Evolutionary conservation across 352 stramenopile species (phyloP).

Genomic region (Globisporangium irregulare): DNA sequence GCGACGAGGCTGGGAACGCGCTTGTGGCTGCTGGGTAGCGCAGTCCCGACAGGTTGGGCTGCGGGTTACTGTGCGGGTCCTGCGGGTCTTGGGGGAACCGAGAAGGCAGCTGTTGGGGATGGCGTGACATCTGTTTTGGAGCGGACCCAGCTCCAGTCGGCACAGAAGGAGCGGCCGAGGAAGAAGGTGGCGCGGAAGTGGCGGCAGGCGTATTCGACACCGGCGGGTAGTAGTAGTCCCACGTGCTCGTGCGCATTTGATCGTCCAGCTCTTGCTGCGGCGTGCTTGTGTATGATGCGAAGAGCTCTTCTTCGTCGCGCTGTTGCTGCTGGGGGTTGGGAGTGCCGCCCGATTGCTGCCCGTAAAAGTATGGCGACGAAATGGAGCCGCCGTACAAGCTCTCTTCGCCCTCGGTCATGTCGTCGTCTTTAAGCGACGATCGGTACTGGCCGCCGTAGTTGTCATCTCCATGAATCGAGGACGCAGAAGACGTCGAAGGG

Average conservation of each 20-base stretch:
- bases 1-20: slow-evolving; percentile 16
- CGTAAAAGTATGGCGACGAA: slow-evolving; percentile 21
- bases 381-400: slow-evolving; percentile 20
- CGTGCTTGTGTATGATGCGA: slow-evolving; percentile 34
- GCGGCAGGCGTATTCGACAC: slow-evolving; percentile 3
- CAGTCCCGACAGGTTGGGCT: slow-evolving; percentile 6
- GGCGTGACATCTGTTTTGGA: slow-evolving; percentile 10
- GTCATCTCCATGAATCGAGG: slow-evolving; percentile 11
- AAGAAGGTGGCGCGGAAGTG: background rate
- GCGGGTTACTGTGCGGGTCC: background rate
- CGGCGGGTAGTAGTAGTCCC: slow-evolving; percentile 47
- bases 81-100: slow-evolving; percentile 18
- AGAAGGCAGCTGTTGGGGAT: slow-evolving; percentile 18
- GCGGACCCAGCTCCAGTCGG: slow-evolving; percentile 1
- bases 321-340: slow-evolving; percentile 11
- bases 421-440: slow-evolving; percentile 19
- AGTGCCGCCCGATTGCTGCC: slow-evolving; percentile 13
- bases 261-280: slow-evolving; percentile 35
- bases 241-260: slow-evolving; percentile 21
- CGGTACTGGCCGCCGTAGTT: slow-evolving; percentile 9
- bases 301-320: slow-evolving; percentile 55
- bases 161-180: background rate
- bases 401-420: slow-evolving; percentile 20
- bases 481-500: slow-evolving; percentile 15
- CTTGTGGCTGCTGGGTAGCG: slow-evolving; percentile 12